phyloP scores from a whole-genome alignment of 345 rosid genomes.

The Sisymbrium altissimum region DNA sequence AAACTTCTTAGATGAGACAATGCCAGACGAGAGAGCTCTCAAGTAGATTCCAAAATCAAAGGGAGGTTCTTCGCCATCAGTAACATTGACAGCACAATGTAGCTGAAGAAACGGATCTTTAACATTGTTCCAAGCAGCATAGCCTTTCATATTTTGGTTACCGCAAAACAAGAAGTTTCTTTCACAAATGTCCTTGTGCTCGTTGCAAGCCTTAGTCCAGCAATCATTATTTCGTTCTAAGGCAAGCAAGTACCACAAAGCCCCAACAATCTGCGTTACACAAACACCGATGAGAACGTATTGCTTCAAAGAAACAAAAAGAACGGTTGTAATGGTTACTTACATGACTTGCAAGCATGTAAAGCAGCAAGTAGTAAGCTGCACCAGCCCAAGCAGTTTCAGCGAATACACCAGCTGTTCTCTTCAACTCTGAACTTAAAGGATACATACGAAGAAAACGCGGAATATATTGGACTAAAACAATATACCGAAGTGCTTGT shows the following conservation, averaged over 20 bases:
- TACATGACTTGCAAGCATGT: conserved; percentile 99
- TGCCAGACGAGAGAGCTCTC: conserved; percentile 62
- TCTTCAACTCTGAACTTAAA: conserved; percentile 75
- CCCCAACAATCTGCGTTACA: conserved; percentile 74
- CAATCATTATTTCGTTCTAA: conserved; percentile 79
- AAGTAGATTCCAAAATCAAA: conserved; percentile 83
- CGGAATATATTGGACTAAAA: conserved; percentile 75
- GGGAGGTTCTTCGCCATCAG: conserved; percentile 40
- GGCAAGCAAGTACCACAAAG: conserved; percentile 91
- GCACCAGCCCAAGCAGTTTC: conserved; percentile 99
- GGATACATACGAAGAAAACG: conserved; percentile 74
- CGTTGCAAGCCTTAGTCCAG: conserved; percentile 58
- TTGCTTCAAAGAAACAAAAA: background rate
- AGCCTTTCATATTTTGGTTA: conserved; percentile 50
- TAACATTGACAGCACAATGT: conserved; percentile 36
- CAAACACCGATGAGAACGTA: background rate
- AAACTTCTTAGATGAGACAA: conserved; percentile 68
- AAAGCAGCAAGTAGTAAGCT: conserved; percentile 79
- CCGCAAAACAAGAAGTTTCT: conserved; percentile 72
- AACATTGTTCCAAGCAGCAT: conserved; percentile 42
- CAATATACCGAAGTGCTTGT: conserved; percentile 65
- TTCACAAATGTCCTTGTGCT: conserved; percentile 25
- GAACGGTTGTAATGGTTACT: conserved; percentile 29
- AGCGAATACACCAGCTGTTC: conserved; percentile 91
- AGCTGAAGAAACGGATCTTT: conserved; percentile 31